Evolutionary conservation across 1,139 yeast species (phyloP).

Genomic region (Taphrina flavorubra): DNA sequence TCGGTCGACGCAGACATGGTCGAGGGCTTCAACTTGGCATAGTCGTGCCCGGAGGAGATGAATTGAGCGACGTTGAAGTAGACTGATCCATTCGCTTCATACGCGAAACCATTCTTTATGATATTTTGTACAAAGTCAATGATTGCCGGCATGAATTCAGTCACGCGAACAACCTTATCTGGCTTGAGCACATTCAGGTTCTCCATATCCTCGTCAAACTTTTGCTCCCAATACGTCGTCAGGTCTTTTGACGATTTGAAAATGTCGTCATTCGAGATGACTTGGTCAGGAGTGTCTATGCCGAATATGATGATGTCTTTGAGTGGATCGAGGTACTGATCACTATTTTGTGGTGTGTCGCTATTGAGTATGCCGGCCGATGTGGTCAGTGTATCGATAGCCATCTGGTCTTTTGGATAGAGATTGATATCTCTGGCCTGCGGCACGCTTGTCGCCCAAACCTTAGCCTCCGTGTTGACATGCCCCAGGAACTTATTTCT

Average conservation of each 20-base stretch:
- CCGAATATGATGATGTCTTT: slow-evolving; percentile 77
- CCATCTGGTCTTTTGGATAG: slow-evolving; percentile 87
- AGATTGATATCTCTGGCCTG: slow-evolving; percentile 58
- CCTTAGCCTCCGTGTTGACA: slow-evolving; percentile 52
- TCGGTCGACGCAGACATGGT: slow-evolving; percentile 87
- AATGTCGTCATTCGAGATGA: slow-evolving; percentile 81
- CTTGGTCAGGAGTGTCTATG: slow-evolving; percentile 74
- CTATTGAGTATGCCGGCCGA: slow-evolving; percentile 57
- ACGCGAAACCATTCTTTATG: slow-evolving; percentile 80
- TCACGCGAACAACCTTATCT: slow-evolving; percentile 88
- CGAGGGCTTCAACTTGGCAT: slow-evolving; percentile 90
- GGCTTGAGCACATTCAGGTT: slow-evolving; percentile 83
- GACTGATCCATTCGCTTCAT: slow-evolving; percentile 83
- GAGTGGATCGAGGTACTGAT: slow-evolving; percentile 58
- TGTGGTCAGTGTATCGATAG: slow-evolving; percentile 65
- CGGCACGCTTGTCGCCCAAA: slow-evolving; percentile 63
- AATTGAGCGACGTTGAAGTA: slow-evolving; percentile 87
- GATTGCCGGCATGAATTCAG: slow-evolving; percentile 94
- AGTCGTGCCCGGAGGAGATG: slow-evolving; percentile 72
- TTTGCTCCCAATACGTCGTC: slow-evolving; percentile 88
- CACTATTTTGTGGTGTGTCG: slow-evolving; percentile 42
- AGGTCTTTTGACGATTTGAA: slow-evolving; percentile 64
- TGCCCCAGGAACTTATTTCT: slow-evolving; percentile 51
- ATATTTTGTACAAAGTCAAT: slow-evolving; percentile 76
- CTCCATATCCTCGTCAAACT: slow-evolving; percentile 84